Base-by-base conservation (phyloP, 2,329 filamentous ascomycete genomes). In the Microdochium paspali region DNA sequence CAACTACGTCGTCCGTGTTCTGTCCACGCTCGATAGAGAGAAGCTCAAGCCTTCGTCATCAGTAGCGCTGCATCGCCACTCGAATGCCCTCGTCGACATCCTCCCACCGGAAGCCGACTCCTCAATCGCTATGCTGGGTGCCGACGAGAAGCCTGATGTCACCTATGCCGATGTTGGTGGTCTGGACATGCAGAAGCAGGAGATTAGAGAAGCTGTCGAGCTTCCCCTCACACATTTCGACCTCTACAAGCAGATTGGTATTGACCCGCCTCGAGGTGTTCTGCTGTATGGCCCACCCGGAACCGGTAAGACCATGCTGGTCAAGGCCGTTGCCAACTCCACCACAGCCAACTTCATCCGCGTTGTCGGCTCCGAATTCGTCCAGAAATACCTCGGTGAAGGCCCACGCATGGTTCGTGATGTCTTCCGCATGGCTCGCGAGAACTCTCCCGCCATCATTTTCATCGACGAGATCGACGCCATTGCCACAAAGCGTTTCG, bases 381-480 rank as follows among this genome's bases (percentile, higher is more conserved):
- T 98, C 46, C 93, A 98, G 66, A 98, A 98, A 71, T 98, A 98
- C 61, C 79, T 98, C 2, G 93, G 93, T 66, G 93, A 98, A 67
- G 93, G 93, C 46, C 93, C 93, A 46, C 88, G 93, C 56, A 98
- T 98, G 93, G 93, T 98, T 47, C 88, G 93, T 61, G 93, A 98
- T 66, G 93, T 98, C 35, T 98, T 98, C 80, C 81, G 93, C 53
- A 98, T 98, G 93, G 93, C 93, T 31, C 85, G 93, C 53, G 93
- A 98, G 74, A 98, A 98, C 73, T 91, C 90, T 1, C 93, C 93
- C 0, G 87, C 90, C 50, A 98, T 98, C 67, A 98, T 98, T 70
- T 98, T 98, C 77, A 98, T 98, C 64, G 93, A 98, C 64, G 93
- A 98, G 68, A 96, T 98, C 58, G 93, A 98, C 64, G 93, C 93